These are phyloP conservation scores for Apiospora pterosperma DNA, from an alignment of 2,329 filamentous ascomycete species.

Conservation along the genomic window DNA sequence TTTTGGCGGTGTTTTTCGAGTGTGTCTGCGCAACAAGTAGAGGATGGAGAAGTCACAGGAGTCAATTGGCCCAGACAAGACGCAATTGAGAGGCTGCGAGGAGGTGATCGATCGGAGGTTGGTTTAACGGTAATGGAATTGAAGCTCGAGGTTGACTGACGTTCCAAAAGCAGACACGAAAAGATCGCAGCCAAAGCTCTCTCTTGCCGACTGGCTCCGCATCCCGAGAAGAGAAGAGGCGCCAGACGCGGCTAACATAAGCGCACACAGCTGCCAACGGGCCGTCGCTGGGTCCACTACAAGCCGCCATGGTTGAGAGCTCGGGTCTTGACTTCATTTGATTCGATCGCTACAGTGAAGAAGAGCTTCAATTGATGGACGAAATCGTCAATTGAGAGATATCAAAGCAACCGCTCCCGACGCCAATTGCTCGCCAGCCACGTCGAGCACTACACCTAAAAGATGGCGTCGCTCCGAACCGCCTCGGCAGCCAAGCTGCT, in stretches of 20 bases:
- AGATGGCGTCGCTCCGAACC: conserved; percentile 66
- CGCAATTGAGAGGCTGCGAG: conserved; percentile 25
- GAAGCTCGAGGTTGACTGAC: conserved; percentile 15
- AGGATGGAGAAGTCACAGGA: conserved; percentile 15
- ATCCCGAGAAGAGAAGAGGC: conserved; percentile 11
- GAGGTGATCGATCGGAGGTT: conserved; percentile 14
- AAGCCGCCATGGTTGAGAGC: not conserved
- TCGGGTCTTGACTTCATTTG: not conserved
- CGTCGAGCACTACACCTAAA: conserved; percentile 17
- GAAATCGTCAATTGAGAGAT: not conserved
- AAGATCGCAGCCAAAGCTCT: conserved; percentile 36
- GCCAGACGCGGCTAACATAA: not conserved
- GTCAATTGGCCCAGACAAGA: conserved; percentile 32
- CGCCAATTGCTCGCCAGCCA: conserved; percentile 6
- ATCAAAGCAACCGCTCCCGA: not conserved
- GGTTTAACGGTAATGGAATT: conserved; percentile 11
- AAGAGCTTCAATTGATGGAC: not conserved
- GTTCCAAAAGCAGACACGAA: conserved; percentile 29
- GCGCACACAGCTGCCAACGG: not conserved
- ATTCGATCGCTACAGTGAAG: not conserved
- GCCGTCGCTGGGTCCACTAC: no score
- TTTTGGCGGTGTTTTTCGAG: conserved; percentile 49
- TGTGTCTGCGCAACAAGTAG: not conserved
- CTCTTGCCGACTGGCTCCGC: conserved; percentile 33
- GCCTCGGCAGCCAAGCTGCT: conserved; percentile 51